Base-by-base conservation (phyloP, 2,329 filamentous ascomycete species). In the Fusarium annulatum region DNA sequence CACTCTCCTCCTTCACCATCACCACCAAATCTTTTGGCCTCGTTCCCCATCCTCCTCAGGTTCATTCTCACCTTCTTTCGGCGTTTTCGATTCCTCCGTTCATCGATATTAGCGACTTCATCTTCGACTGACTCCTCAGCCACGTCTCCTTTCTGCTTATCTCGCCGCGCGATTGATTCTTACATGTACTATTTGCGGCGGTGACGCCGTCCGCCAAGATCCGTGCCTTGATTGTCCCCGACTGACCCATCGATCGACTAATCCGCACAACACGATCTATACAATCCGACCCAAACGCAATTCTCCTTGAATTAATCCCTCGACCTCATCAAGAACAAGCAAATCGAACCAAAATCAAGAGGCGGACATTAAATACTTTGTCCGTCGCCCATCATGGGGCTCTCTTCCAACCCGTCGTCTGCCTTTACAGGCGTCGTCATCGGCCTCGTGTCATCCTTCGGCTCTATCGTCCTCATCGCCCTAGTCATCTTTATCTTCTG, bases 391-490 rank as follows among this genome's bases (percentile, higher is more conserved):
- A 79, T 72, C 76, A 82, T 81, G 79, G 73, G 77, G 68, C 55
- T 77, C 60, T 61, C 69, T 36, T 76, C 80, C 48, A 74, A 82
- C 49, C 81, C 83, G 21, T 83, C 82, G 46, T 86, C 85, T 36
- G 86, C 86, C 77, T 81, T 91, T 75, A 91, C 89, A 73, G 96
- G 96, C 82, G 94, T 98, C 79, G 88, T 98, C 82, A 98, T 99
- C 81, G 96, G 96, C 76, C 91, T 99, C 80, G 88, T 98, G 71
- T 97, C 95, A 43, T 97, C 96, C 19, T 96, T 98, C 83, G 96
- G 95, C 71, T 97, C 95, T 43, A 96, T 96, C 49, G 90, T 94
- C 38, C 86, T 98, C 65, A 94, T 97, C 71, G 92, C 94, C 65
- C 82, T 97, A 71, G 85, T 96, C 80, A 91, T 98, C 81, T 98